phyloP scores from a whole-genome alignment of 2,329 filamentous ascomycete species.

The Phaeoacremonium minimum region DNA sequence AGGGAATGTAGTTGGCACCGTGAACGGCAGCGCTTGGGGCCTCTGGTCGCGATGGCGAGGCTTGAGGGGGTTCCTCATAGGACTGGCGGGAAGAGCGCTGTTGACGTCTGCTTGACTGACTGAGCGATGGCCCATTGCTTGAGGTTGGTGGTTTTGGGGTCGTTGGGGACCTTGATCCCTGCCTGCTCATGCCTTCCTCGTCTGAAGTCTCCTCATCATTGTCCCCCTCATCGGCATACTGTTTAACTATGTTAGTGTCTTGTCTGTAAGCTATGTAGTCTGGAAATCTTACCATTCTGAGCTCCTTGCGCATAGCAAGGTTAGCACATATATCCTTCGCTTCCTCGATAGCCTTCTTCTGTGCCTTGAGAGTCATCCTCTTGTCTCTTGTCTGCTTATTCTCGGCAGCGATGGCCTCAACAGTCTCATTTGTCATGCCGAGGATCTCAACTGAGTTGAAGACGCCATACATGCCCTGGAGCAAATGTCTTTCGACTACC shows the following conservation, averaged over 20 bases:
- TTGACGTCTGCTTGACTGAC: neutral
- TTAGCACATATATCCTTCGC: slow-evolving; percentile 43
- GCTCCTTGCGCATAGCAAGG: slow-evolving; percentile 47
- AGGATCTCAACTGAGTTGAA: slow-evolving; percentile 50
- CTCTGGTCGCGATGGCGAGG: too few species aligned
- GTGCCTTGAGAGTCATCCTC: slow-evolving; percentile 39
- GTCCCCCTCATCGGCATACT: slow-evolving; percentile 17
- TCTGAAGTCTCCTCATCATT: slow-evolving; percentile 18
- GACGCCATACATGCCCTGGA: slow-evolving; percentile 45
- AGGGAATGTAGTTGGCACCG: neutral
- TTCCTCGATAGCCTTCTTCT: slow-evolving; percentile 47
- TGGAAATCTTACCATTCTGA: slow-evolving; percentile 30
- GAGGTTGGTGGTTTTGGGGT: slow-evolving; percentile 1
- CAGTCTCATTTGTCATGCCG: slow-evolving; percentile 35
- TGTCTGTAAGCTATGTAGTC: slow-evolving; percentile 17
- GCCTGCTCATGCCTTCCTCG: slow-evolving; percentile 4
- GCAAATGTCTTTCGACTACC: slow-evolving; percentile 45
- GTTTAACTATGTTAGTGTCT: too few species aligned
- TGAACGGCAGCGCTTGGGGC: neutral
- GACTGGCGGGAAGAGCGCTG: slow-evolving; percentile 4
- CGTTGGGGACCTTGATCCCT: neutral
- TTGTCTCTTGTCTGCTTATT: slow-evolving; percentile 48
- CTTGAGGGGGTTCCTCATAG: slow-evolving; percentile 3
- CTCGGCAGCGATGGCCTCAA: slow-evolving; percentile 48
- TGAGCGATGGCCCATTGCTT: neutral